Base-by-base conservation (phyloP, 164 flowering plant species). In the Berberis thunbergii region DNA sequence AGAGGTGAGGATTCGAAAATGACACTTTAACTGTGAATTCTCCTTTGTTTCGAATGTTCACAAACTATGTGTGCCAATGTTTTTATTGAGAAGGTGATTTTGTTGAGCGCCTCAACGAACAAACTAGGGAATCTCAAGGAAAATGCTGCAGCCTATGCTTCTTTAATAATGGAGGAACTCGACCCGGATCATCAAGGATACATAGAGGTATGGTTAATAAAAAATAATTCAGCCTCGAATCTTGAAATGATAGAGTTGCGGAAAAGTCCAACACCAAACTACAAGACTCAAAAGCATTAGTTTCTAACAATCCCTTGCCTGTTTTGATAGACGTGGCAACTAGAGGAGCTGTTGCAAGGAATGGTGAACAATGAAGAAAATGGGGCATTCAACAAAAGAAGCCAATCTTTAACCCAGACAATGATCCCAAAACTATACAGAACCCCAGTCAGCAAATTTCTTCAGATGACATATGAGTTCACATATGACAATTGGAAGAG, bases 111-210 rank as follows among this genome's bases (percentile, higher is more conserved):
- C 43, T 84, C 97, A 1, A 89, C 89, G 52, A 94, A 94, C 73
- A 87, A 86, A 76, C 79, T 94, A 41, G 70, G 79, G 12, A 87
- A 84, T 63, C 85, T 94, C 11, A 87, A 91, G 70, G 69, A 70
- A 49, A 79, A 89, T 26, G 97, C 99, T 0, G 71, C 72, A 6
- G 45, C 75, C 6, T 87, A 94, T 68, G 97, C 99, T 3, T 69
- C 93, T 45, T 68, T 91, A 57, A 94, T 94, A 77, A 89, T 94
- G 96, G 99, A 94, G 74, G 89, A 91, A 68, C 95, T 94, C 1
- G 99, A 94, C 55, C 99, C 99, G 4, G 96, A 94, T 67, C 84
- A 88, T 56, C 74, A 45, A 2, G 98, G 97, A 10, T 88, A 88
- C 59, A 87, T 93, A 59, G 97, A 90, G 89, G 98, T 93, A 41